phyloP scores from a whole-genome alignment of 768 basidiomycete genomes.

The Tricholoma flavovirens region DNA sequence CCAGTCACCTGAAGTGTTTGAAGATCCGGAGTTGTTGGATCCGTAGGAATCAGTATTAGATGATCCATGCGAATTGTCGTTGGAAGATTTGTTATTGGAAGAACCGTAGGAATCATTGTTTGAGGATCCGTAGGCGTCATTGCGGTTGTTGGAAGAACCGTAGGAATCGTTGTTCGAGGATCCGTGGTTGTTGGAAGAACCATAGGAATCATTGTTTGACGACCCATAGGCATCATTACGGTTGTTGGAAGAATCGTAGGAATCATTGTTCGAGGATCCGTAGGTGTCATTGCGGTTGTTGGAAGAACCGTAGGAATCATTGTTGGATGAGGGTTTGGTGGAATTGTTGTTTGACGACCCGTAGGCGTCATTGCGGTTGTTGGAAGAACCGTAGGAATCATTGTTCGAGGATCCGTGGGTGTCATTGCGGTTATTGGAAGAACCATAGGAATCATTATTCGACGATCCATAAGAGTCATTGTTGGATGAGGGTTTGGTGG shows the following conservation, averaged over 20 bases:
- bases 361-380: constrained; percentile 18
- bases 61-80: constrained; percentile 17
- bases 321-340: too few species aligned
- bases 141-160: constrained; percentile 14
- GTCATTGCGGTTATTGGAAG: constrained; percentile 7
- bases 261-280: constrained; percentile 4
- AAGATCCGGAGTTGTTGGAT: constrained; percentile 14
- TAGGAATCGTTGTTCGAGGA: constrained; percentile 20
- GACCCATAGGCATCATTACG: constrained; percentile 15
- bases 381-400: constrained; percentile 12
- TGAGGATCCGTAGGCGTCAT: constrained; percentile 16
- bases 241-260: constrained; percentile 5
- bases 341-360: constrained; percentile 22
- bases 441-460: constrained; percentile 5
- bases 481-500: too few species aligned
- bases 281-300: constrained; percentile 7
- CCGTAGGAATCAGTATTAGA: constrained; percentile 14
- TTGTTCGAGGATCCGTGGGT: constrained; percentile 18
- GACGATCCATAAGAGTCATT: constrained; percentile 17
- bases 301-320: constrained; percentile 19
- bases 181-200: constrained; percentile 3
- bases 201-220: constrained; percentile 14
- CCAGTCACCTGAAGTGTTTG: constrained; percentile 21
- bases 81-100: constrained; percentile 6
- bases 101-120: constrained; percentile 19